Conservation (phyloP, 345 rosid genomes). For the Hevea brasiliensis region DNA sequence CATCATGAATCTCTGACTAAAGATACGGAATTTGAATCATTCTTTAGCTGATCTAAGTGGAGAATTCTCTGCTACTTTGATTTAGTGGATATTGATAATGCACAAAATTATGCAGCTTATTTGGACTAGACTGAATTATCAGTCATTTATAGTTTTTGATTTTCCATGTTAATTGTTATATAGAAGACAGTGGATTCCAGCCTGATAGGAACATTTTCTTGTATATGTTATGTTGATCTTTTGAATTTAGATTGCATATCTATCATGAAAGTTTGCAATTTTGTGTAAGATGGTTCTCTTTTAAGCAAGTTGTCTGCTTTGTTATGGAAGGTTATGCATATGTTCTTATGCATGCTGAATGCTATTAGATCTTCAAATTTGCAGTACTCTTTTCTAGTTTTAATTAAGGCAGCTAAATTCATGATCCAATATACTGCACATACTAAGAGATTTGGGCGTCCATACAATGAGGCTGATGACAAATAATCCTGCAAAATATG, state of each 20-base stretch:
- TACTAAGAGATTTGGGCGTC: conserved; percentile 29
- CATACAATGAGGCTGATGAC: conserved; percentile 34
- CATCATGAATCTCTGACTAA: neutral
- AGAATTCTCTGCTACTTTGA: neutral
- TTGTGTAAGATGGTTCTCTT: neutral
- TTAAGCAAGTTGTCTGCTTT: neutral
- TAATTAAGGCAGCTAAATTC: neutral
- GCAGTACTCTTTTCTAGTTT: neutral
- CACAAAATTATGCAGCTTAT: neutral
- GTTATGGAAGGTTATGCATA: neutral
- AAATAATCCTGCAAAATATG: conserved; percentile 30
- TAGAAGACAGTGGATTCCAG: neutral
- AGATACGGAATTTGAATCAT: neutral
- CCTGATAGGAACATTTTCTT: neutral
- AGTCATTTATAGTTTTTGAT: neutral
- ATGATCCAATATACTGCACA: conserved; percentile 15
- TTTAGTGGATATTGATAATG: neutral
- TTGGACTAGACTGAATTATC: neutral
- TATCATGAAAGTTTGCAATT: neutral
- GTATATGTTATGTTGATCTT: neutral
- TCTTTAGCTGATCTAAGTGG: neutral
- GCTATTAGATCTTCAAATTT: neutral
- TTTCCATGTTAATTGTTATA: neutral
- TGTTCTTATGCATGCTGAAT: neutral
- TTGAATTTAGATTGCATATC: neutral